phyloP scores from a whole-genome alignment of 495 filamentous ascomycete species.

The Lindgomyces ingoldianus region DNA sequence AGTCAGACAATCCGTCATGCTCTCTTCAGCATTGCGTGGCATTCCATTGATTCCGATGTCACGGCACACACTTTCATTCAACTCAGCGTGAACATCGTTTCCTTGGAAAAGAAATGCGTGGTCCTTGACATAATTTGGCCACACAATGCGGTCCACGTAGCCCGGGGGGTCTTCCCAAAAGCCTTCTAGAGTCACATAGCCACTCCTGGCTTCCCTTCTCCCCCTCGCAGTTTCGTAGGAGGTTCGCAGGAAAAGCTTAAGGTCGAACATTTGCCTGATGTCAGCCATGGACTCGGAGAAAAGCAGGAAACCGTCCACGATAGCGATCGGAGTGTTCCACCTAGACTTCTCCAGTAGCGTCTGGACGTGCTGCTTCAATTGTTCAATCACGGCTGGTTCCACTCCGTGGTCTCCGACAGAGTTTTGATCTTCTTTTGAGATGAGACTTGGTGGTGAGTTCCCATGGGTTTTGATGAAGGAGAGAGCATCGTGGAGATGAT shows the following conservation, averaged over 20 bases:
- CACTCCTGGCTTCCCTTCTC: constrained; percentile 70
- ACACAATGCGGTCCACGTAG: constrained; percentile 93
- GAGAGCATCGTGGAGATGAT: constrained; percentile 62
- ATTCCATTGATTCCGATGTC: constrained; percentile 50
- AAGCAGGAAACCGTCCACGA: constrained; percentile 84
- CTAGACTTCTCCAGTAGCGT: constrained; percentile 17
- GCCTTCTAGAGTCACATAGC: constrained; percentile 82
- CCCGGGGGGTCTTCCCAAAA: constrained; percentile 94
- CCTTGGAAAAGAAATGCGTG: constrained; percentile 74
- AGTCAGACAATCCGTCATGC: constrained; percentile 37
- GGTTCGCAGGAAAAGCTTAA: constrained; percentile 74
- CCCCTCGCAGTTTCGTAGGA: constrained; percentile 59
- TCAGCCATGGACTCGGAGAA: constrained; percentile 51
- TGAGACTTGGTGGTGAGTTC: constrained; percentile 61
- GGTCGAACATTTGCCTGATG: constrained; percentile 62
- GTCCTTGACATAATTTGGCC: constrained; percentile 83
- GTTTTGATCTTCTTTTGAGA: constrained; percentile 79
- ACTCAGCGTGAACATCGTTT: constrained; percentile 59
- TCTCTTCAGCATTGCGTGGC: constrained; percentile 38
- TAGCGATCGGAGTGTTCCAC: constrained; percentile 49
- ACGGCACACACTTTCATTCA: constrained; percentile 50
- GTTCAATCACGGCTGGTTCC: constrained; percentile 44
- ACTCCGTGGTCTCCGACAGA: constrained; percentile 55
- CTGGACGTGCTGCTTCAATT: constrained; percentile 42
- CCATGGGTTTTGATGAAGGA: constrained; percentile 64